Conservation (phyloP, 176 grass and related monocot genomes). For the Saccharum spontaneum region DNA sequence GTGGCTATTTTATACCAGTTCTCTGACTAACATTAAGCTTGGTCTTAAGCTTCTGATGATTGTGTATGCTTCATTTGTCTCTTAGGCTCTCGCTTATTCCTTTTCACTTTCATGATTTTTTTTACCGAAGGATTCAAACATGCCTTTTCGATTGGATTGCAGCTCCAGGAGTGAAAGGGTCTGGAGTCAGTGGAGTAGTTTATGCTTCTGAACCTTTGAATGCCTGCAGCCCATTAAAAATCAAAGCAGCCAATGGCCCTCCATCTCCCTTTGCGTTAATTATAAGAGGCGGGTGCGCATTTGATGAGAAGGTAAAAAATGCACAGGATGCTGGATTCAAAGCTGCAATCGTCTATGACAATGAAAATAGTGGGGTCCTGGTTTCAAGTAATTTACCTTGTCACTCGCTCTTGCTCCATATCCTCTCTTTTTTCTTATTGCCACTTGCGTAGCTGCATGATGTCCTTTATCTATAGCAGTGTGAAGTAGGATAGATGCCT, state of each 20-base stretch:
- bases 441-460: no score
- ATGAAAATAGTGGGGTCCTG: no score
- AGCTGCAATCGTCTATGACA: no score
- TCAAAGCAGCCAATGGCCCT: slow-evolving; percentile 5
- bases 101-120: neutral
- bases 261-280: no score
- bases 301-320: no score
- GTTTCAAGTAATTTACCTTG: no score
- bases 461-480: no score
- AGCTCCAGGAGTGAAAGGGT: slow-evolving; percentile 80
- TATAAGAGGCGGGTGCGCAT: no score
- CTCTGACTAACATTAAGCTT: neutral
- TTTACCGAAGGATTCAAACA: slow-evolving; percentile 8
- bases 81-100: neutral
- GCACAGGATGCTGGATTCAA: no score
- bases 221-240: slow-evolving; percentile 64
- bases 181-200: slow-evolving; percentile 67
- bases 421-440: no score
- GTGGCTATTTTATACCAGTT: neutral
- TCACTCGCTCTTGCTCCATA: no score
- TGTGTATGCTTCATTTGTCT: neutral
- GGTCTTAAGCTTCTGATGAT: neutral
- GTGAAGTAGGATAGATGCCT: no score
- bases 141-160: slow-evolving; percentile 43
- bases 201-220: slow-evolving; percentile 72